These are phyloP conservation scores for Hypoxylon cercidicola DNA, from an alignment of 495 filamentous ascomycete species.

Conservation along the genomic window DNA sequence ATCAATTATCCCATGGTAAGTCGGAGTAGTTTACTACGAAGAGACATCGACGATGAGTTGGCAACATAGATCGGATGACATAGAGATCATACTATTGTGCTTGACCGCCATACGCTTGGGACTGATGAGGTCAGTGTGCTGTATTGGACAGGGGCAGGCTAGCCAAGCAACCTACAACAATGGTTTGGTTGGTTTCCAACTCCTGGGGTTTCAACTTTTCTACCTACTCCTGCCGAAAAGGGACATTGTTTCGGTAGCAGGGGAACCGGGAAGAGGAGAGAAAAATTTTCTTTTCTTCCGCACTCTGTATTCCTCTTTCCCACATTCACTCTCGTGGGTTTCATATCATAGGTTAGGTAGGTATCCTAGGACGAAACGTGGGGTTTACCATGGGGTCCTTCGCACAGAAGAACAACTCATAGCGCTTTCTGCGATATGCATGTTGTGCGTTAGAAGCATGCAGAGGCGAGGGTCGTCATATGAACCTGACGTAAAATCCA, in stretches of 20 bases:
- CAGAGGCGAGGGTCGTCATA: conserved; percentile 30
- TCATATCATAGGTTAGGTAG: conserved; percentile 32
- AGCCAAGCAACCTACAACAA: conserved; percentile 38
- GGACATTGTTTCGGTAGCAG: conserved; percentile 34
- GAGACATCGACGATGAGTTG: conserved; percentile 21
- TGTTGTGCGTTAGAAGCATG: conserved; percentile 39
- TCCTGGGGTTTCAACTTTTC: conserved; percentile 25
- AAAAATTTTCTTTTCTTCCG: conserved; percentile 16
- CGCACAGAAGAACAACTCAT: conserved; percentile 42
- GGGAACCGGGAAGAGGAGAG: conserved; percentile 29
- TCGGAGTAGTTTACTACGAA: conserved; percentile 21
- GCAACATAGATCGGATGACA: conserved; percentile 15
- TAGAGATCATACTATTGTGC: conserved; percentile 14
- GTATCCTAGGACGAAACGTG: conserved; percentile 44
- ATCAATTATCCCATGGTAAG: conserved; percentile 25
- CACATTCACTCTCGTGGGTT: conserved; percentile 32
- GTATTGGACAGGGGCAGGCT: conserved; percentile 34
- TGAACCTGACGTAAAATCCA: conserved; percentile 42
- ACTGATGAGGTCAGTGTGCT: conserved; percentile 41
- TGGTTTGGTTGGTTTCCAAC: conserved; percentile 37
- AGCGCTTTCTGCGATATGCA: conserved; percentile 40
- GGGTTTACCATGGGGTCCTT: conserved; percentile 41
- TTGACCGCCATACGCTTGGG: conserved; percentile 33
- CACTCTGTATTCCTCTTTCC: conserved; percentile 13
- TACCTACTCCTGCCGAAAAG: conserved; percentile 39